These are phyloP conservation scores for Xanthoceras sorbifolium DNA, from an alignment of 345 rosid genomes.

Conservation along the genomic window DNA sequence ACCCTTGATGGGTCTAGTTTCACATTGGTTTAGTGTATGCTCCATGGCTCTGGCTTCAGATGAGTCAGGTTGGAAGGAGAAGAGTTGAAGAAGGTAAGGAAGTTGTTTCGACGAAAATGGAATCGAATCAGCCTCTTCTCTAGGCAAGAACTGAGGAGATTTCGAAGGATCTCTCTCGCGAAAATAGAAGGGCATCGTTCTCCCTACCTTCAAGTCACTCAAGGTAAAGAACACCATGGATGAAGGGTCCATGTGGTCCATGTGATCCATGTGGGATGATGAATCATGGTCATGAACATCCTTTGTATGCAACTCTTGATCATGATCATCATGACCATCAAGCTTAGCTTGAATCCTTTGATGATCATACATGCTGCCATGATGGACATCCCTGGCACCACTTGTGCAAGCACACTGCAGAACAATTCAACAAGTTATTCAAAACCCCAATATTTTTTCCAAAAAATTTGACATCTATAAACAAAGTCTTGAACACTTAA, in stretches of 20 bases:
- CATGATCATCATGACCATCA: neutral
- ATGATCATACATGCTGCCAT: conserved; percentile 12
- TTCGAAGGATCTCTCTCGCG: conserved; percentile 31
- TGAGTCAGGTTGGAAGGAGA: conserved; percentile 34
- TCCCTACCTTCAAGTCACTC: conserved; percentile 37
- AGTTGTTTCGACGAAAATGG: conserved; percentile 37
- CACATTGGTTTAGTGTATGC: conserved; percentile 38
- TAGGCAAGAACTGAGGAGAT: conserved; percentile 36
- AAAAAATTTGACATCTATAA: no score
- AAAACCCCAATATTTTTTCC: no score
- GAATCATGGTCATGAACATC: neutral
- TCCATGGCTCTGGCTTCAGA: conserved; percentile 49
- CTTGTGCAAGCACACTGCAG: conserved; percentile 10
- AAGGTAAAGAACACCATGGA: conserved; percentile 43
- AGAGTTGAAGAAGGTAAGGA: conserved; percentile 34
- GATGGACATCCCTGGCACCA: conserved; percentile 19
- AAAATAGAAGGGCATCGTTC: conserved; percentile 32
- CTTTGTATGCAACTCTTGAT: neutral
- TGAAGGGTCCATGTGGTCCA: conserved; percentile 24
- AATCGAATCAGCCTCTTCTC: conserved; percentile 39
- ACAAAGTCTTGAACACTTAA: neutral
- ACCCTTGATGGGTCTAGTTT: conserved; percentile 31
- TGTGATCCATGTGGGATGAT: conserved; percentile 20
- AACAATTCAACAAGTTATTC: neutral
- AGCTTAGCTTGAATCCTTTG: no score